Percentiles rank a stretch among this genome's conserved stretches.
These are phyloP conservation scores for Brettanomyces nanus DNA, from an alignment of 805 yeast genomes.

Conservation along the genomic window DNA sequence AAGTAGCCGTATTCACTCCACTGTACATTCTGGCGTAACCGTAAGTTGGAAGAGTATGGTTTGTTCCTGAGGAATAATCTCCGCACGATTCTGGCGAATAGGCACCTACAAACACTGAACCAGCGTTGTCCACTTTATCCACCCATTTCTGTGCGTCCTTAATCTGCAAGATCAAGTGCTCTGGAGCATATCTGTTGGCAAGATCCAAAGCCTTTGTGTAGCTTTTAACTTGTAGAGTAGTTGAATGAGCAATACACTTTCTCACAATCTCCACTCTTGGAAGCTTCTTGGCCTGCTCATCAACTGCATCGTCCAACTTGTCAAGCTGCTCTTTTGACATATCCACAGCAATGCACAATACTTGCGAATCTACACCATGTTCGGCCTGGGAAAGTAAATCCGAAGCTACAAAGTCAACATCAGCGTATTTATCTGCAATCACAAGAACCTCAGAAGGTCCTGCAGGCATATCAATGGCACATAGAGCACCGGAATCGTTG, in stretches of 20 bases:
- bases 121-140: conserved; percentile 78
- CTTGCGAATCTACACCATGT: conserved; percentile 98
- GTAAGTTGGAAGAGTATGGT: conserved; percentile 96
- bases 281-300: conserved; percentile 69
- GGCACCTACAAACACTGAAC: conserved; percentile 93
- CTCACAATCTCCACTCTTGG: conserved; percentile 94
- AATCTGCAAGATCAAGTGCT: conserved; percentile 89
- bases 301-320: conserved; percentile 74
- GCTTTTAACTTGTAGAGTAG: conserved; percentile 59
- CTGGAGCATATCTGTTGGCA: conserved; percentile 93
- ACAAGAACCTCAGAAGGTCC: conserved; percentile 98
- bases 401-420: conserved; percentile 94
- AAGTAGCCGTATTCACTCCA: conserved; percentile 94
- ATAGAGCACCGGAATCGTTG: conserved; percentile 89
- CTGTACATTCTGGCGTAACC: conserved; percentile 97
- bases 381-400: conserved; percentile 97
- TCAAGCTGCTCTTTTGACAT: conserved; percentile 51
- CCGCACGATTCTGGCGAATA: conserved; percentile 98
- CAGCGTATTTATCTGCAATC: conserved; percentile 81
- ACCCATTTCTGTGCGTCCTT: conserved; percentile 71
- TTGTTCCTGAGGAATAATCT: conserved; percentile 96
- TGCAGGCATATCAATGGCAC: conserved; percentile 99
- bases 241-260: conserved; percentile 86
- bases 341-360: conserved; percentile 76
- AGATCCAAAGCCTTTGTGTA: conserved; percentile 78